A percentile compares a stretch with the other conserved stretches of the same genome.
Evolutionary conservation across 257 asterid species (phyloP).

Genomic region (Plantago major): DNA sequence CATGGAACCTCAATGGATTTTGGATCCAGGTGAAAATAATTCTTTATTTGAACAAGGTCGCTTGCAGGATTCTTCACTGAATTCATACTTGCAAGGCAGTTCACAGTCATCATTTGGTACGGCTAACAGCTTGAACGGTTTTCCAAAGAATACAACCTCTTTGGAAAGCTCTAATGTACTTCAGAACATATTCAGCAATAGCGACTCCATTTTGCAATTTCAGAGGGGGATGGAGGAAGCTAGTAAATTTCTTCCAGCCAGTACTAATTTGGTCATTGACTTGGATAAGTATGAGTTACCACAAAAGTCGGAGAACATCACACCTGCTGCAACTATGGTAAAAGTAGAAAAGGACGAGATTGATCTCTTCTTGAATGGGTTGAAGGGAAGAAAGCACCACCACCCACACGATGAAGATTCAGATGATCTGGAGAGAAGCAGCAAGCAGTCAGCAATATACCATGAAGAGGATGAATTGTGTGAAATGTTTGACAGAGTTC

Average conservation of each 20-base stretch:
- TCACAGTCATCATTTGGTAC: constrained; percentile 30
- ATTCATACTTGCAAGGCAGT: constrained; percentile 27
- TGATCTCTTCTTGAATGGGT: constrained; percentile 28
- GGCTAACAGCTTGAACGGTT: constrained; percentile 23
- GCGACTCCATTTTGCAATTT: constrained; percentile 77
- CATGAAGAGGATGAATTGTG: constrained; percentile 70
- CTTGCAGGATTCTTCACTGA: constrained; percentile 30
- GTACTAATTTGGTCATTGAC: constrained; percentile 59
- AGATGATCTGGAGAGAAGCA: constrained; percentile 64
- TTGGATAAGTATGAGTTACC: constrained; percentile 71
- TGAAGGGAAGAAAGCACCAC: constrained; percentile 73
- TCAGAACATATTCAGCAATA: constrained; percentile 45
- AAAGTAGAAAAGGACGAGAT: constrained; percentile 53
- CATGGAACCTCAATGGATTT: constrained; percentile 38
- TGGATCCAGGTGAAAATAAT: constrained; percentile 51
- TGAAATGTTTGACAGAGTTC: constrained; percentile 77
- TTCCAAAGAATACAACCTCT: constrained; percentile 31
- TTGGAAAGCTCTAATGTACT: constrained; percentile 27
- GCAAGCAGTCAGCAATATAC: constrained; percentile 69
- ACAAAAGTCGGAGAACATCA: constrained; percentile 45
- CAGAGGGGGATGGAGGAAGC: constrained; percentile 95
- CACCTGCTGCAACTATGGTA: constrained; percentile 29
- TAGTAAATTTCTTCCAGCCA: constrained; percentile 64
- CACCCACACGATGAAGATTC: constrained; percentile 47
- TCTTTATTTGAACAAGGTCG: constrained; percentile 26